Percentiles rank a stretch among this genome's conserved stretches.
phyloP scores from a whole-genome alignment of 1,284 basidiomycete species.

The Pterulicium gracile region DNA sequence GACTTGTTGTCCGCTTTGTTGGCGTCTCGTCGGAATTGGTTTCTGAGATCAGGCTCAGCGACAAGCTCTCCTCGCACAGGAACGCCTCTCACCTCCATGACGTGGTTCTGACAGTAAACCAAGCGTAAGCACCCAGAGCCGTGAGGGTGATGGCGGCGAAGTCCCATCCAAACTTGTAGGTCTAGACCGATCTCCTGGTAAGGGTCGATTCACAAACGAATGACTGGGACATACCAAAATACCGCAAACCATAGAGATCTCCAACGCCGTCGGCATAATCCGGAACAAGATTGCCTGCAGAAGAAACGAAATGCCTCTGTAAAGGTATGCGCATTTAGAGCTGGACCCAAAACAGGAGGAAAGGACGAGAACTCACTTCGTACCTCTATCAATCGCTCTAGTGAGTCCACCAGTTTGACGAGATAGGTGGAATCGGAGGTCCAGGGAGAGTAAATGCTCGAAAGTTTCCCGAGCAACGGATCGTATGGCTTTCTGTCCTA shows the following conservation, averaged over 20 bases:
- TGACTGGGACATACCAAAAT: conserved; percentile 53
- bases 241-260: conserved; percentile 95
- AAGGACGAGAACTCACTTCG: conserved; percentile 74
- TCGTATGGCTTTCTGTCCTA: conserved; percentile 90
- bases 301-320: conserved; percentile 92
- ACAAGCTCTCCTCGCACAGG: too few species aligned
- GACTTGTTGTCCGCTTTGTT: conserved; percentile 96
- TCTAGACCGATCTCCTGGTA: conserved; percentile 33
- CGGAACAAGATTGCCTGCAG: conserved; percentile 92
- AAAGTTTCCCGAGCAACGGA: conserved; percentile 93
- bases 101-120: conserved; percentile 95
- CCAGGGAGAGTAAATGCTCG: conserved; percentile 83
- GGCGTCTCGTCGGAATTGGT: conserved; percentile 87
- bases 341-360: conserved; percentile 5
- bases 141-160: conserved; percentile 86
- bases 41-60: conserved; percentile 39
- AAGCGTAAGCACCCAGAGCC: conserved; percentile 88
- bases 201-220: conserved; percentile 3
- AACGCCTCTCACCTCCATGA: conserved; percentile 83
- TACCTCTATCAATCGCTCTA: conserved; percentile 93
- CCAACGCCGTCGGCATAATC: conserved; percentile 90
- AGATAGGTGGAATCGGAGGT: conserved; percentile 88
- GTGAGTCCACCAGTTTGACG: conserved; percentile 95
- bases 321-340: conserved; percentile 3
- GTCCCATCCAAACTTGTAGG: conserved; percentile 95